Percentiles rank a stretch among this genome's conserved stretches.
phyloP scores from a whole-genome alignment of 2,329 filamentous ascomycete genomes.

The Apiospora hydei region DNA sequence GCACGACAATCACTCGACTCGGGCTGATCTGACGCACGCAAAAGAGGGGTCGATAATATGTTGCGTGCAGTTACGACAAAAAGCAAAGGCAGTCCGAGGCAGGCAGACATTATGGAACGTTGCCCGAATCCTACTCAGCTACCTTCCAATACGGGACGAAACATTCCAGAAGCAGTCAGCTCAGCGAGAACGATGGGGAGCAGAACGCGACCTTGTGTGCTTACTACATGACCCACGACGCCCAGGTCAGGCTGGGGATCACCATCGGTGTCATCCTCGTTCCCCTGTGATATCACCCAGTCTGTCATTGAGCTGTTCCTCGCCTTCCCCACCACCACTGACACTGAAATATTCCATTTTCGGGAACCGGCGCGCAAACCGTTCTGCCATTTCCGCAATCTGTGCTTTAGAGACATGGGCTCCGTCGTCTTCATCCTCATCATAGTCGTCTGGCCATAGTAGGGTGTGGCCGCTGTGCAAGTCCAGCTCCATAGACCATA shows the following conservation, averaged over 20 bases:
- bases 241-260: not conserved
- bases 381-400: not conserved
- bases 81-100: not conserved
- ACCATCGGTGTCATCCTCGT: not conserved
- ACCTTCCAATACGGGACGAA: not conserved
- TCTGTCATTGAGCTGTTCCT: not conserved
- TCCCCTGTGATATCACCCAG: not conserved
- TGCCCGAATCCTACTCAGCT: not conserved
- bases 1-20: not conserved
- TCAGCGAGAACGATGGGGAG: not conserved
- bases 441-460: not conserved
- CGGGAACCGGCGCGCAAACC: constrained; percentile 1
- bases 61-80: not conserved
- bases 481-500: not conserved
- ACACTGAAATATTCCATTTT: not conserved
- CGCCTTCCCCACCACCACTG: not conserved
- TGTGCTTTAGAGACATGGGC: too few relatives aligned
- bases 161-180: not conserved
- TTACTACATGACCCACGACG: not conserved
- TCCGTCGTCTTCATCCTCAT: not conserved
- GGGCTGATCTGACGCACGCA: not conserved
- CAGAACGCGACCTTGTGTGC: not conserved
- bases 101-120: not conserved
- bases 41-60: not conserved
- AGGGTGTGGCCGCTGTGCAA: not conserved